Percentiles rank a stretch among this genome's conserved stretches.
Evolutionary conservation across 108 stramenopile genomes (phyloP).

Genomic region (Bacterosira constricta): DNA sequence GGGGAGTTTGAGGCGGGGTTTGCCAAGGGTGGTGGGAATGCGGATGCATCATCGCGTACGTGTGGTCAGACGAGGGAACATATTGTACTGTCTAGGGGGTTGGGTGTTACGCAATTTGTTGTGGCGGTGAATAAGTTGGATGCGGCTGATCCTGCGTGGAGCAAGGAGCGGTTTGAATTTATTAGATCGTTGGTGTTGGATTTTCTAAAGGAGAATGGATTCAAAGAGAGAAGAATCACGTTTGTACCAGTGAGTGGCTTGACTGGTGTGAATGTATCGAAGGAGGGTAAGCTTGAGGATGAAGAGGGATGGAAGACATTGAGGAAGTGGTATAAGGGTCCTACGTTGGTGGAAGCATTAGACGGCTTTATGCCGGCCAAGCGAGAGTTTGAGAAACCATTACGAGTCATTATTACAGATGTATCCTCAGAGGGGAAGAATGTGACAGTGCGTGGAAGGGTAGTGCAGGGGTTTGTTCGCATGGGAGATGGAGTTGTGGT

Average conservation of each 20-base stretch:
- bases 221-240: constrained; percentile 42
- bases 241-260: constrained; percentile 77
- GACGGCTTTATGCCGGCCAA: constrained; percentile 53
- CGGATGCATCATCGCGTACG: background rate
- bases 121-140: constrained; percentile 91
- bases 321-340: constrained; percentile 73
- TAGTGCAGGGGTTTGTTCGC: constrained; percentile 79
- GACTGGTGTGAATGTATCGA: constrained; percentile 62
- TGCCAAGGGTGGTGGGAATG: constrained; percentile 26
- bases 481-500: constrained; percentile 71
- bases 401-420: constrained; percentile 59
- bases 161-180: constrained; percentile 57
- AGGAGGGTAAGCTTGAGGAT: constrained; percentile 11
- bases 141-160: constrained; percentile 64
- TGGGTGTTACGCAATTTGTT: constrained; percentile 81
- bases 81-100: constrained; percentile 70
- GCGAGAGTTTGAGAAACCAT: constrained; percentile 52
- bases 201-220: constrained; percentile 57
- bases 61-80: constrained; percentile 87
- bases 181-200: constrained; percentile 44
- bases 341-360: constrained; percentile 67
- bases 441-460: constrained; percentile 70
- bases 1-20: constrained; percentile 87
- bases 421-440: constrained; percentile 80
- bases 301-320: constrained; percentile 36